Conservation (phyloP, 371 early-diverging fungal species). For the Mortierella sp. region DNA sequence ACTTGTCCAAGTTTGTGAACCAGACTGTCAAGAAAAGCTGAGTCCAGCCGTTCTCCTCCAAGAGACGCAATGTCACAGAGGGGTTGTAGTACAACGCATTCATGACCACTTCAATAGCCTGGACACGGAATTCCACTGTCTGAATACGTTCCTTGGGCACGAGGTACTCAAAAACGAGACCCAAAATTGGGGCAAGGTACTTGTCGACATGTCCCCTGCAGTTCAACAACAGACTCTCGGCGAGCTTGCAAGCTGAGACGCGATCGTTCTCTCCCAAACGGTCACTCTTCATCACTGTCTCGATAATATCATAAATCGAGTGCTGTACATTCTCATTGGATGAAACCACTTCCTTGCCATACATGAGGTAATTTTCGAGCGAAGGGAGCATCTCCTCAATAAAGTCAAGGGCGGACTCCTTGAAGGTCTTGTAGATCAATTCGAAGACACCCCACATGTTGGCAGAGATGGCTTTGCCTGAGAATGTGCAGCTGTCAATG, state of each 20-base stretch:
- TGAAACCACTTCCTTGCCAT: slow-evolving; percentile 81
- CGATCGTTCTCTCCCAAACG: slow-evolving; percentile 79
- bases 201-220: slow-evolving; percentile 82
- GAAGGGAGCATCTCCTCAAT: slow-evolving; percentile 88
- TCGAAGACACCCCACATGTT: slow-evolving; percentile 91
- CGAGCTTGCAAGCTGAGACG: slow-evolving; percentile 81
- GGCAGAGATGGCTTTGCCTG: slow-evolving; percentile 83
- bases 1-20: slow-evolving; percentile 79
- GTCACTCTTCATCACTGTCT: slow-evolving; percentile 79
- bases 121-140: slow-evolving; percentile 57
- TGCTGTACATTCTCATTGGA: slow-evolving; percentile 72
- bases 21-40: slow-evolving; percentile 85
- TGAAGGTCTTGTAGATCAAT: slow-evolving; percentile 80
- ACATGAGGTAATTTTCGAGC: slow-evolving; percentile 89
- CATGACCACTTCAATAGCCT: slow-evolving; percentile 72
- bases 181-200: slow-evolving; percentile 72
- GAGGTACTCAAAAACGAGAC: slow-evolving; percentile 76
- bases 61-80: slow-evolving; percentile 72
- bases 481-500: slow-evolving; percentile 87
- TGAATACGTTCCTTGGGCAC: slow-evolving; percentile 67
- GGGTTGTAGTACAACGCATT: slow-evolving; percentile 92
- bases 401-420: slow-evolving; percentile 81
- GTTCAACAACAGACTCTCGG: slow-evolving; percentile 84
- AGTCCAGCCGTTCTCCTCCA: slow-evolving; percentile 86
- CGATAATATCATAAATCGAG: slow-evolving; percentile 79